A percentile compares a stretch with the other conserved stretches of the same genome.
phyloP scores from a whole-genome alignment of 2,329 filamentous ascomycete genomes.

The Pyricularia grisea region DNA sequence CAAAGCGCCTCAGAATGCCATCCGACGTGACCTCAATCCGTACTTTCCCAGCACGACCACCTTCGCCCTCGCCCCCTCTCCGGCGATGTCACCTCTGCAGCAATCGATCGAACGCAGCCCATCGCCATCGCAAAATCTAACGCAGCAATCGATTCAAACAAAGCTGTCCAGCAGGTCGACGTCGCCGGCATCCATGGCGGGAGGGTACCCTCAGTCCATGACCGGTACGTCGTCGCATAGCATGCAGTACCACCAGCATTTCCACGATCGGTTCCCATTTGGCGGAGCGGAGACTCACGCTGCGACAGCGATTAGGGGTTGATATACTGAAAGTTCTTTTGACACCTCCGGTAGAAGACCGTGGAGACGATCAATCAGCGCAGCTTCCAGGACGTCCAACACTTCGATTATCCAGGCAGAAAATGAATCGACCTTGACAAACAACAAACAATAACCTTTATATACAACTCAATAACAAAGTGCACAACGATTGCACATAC shows the following conservation, averaged over 20 bases:
- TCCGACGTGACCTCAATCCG: conserved; percentile 24
- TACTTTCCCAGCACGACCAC: conserved; percentile 27
- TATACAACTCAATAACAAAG: neutral
- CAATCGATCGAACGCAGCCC: neutral
- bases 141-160: conserved; percentile 6
- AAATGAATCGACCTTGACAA: neutral
- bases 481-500: neutral
- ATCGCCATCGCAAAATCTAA: neutral
- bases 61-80: conserved; percentile 6
- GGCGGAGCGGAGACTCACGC: conserved; percentile 36
- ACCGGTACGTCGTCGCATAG: conserved; percentile 36
- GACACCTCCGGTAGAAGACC: neutral
- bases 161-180: conserved; percentile 21
- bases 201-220: conserved; percentile 31
- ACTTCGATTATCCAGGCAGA: neutral
- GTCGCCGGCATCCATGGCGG: conserved; percentile 32
- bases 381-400: neutral
- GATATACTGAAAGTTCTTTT: conserved; percentile 7
- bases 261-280: conserved; percentile 36
- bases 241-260: conserved; percentile 26
- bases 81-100: neutral
- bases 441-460: neutral
- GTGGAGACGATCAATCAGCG: too few relatives aligned
- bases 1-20: conserved; percentile 32
- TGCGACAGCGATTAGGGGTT: conserved; percentile 36